Evolutionary conservation across 371 early-diverging fungal genomes (phyloP).

Genomic region (Nosema muscidifuracis): DNA sequence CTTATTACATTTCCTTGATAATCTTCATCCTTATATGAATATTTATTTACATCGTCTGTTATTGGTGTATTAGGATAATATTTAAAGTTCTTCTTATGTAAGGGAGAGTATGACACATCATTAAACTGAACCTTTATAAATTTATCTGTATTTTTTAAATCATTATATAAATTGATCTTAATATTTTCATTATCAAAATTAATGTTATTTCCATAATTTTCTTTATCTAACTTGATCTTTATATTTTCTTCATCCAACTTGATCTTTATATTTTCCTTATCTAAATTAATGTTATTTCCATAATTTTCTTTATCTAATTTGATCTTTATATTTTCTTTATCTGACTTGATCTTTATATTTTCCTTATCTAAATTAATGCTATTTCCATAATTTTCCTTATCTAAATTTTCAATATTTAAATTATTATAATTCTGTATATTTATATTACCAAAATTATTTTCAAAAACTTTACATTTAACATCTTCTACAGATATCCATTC

Average conservation of each 20-base stretch:
- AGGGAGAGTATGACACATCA: background rate
- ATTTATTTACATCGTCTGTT: slow-evolving; percentile 2
- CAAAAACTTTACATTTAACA: too few species aligned
- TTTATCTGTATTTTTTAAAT: background rate
- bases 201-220: too few species aligned
- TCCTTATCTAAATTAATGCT: background rate
- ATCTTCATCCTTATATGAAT: background rate
- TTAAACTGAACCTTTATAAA: background rate
- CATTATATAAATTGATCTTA: too few species aligned
- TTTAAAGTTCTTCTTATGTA: background rate
- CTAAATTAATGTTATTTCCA: background rate
- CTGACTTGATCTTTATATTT: background rate
- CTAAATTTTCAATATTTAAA: background rate
- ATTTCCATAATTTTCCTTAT: background rate
- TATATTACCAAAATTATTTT: background rate
- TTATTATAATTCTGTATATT: background rate
- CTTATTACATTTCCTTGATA: background rate
- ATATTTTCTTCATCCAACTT: background rate
- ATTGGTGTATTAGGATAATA: background rate
- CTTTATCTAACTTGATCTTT: too few species aligned
- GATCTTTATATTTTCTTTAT: background rate
- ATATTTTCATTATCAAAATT: too few species aligned
- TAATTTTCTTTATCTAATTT: background rate
- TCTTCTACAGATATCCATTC: background rate
- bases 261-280: background rate